Evolutionary conservation across 2,329 filamentous ascomycete species (phyloP).

Genomic region (Colletotrichum australisinense): DNA sequence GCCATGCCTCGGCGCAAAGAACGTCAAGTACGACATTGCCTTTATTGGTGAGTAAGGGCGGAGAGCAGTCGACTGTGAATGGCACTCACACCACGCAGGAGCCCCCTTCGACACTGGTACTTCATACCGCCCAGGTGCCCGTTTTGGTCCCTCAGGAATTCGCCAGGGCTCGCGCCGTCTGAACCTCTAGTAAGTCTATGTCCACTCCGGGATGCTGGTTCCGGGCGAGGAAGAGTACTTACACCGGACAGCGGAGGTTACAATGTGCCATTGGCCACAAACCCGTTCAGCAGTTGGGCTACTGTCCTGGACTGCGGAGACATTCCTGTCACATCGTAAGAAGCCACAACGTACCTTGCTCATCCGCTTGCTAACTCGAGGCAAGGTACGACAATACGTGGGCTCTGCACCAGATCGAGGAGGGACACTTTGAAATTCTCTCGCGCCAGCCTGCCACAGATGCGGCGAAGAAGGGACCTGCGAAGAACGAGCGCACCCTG

Average conservation of each 20-base stretch:
- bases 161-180: slow-evolving; percentile 87
- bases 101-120: slow-evolving; percentile 90
- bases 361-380: neutral
- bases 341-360: slow-evolving; percentile 15
- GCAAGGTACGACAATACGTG: slow-evolving; percentile 82
- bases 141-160: slow-evolving; percentile 87
- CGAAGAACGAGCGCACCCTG: slow-evolving; percentile 79
- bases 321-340: slow-evolving; percentile 85
- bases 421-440: slow-evolving; percentile 82
- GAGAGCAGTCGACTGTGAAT: neutral
- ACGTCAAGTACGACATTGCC: slow-evolving; percentile 84
- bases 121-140: slow-evolving; percentile 84
- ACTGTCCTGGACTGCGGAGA: slow-evolving; percentile 86
- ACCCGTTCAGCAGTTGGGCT: slow-evolving; percentile 86
- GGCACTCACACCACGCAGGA: slow-evolving; percentile 55
- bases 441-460: slow-evolving; percentile 78
- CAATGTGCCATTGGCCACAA: slow-evolving; percentile 83
- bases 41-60: slow-evolving; percentile 72
- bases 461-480: slow-evolving; percentile 73
- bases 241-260: slow-evolving; percentile 79
- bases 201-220: slow-evolving; percentile 41
- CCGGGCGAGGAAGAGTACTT: slow-evolving; percentile 5
- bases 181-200: slow-evolving; percentile 81
- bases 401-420: slow-evolving; percentile 86
- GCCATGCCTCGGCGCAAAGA: slow-evolving; percentile 77